Evolutionary conservation across 208 protist genomes (phyloP).

Genomic region (Crithidia thermophila): DNA sequence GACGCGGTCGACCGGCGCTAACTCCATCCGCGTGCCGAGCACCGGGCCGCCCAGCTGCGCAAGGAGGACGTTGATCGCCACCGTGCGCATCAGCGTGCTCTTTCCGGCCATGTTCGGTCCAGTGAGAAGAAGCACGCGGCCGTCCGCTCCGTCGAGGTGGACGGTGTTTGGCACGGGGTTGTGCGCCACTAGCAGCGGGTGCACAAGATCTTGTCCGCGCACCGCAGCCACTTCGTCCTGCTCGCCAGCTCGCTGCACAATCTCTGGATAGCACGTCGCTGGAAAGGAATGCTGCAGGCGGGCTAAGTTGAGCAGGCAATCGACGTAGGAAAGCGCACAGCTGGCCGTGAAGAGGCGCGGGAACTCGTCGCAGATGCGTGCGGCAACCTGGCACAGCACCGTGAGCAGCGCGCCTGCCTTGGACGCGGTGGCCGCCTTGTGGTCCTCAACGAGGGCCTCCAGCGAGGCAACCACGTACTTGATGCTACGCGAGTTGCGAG

Average conservation of each 20-base stretch:
- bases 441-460: conserved; percentile 42
- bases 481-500: conserved; percentile 67
- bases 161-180: conserved; percentile 73
- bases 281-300: conserved; percentile 34
- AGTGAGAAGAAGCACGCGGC: conserved; percentile 92
- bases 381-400: conserved; percentile 67
- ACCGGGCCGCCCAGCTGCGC: conserved; percentile 98
- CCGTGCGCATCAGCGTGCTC: conserved; percentile 96
- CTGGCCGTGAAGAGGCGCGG: conserved; percentile 60
- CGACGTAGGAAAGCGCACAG: conserved; percentile 73
- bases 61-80: conserved; percentile 94
- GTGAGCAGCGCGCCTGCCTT: conserved; percentile 67
- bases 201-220: conserved; percentile 34
- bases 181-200: conserved; percentile 34
- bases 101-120: conserved; percentile 99
- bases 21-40: conserved; percentile 61
- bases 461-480: conserved; percentile 67
- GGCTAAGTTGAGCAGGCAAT: conserved; percentile 80
- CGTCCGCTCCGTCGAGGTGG: conserved; percentile 79
- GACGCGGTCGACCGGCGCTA: conserved; percentile 94
- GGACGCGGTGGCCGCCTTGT: conserved; percentile 60
- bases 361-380: conserved; percentile 71
- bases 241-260: conserved; percentile 1
- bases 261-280: conserved; percentile 29
- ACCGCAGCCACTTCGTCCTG: conserved; percentile 9